Evolutionary conservation across 306 rosid species (phyloP).

Genomic region (Vigna hirtella): DNA sequence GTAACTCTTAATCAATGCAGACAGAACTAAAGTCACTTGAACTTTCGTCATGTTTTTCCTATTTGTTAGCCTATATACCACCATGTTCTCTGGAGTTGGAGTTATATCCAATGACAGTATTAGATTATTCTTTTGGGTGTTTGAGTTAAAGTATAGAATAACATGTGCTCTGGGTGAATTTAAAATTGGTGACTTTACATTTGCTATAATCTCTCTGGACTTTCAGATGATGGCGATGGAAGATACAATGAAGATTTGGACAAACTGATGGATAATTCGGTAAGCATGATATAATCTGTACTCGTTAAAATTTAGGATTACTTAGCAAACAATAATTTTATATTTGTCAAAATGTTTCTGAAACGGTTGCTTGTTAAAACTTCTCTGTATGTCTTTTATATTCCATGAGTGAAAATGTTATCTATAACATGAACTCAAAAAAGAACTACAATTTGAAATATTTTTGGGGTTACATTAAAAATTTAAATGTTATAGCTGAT

Average conservation of each 20-base stretch:
- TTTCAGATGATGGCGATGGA: slow-evolving; percentile 56
- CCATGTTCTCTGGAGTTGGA: slow-evolving; percentile 24
- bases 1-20: slow-evolving; percentile 3
- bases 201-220: slow-evolving; percentile 40
- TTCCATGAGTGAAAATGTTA: background rate
- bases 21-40: slow-evolving; percentile 14
- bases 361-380: background rate
- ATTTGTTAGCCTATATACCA: slow-evolving; percentile 27
- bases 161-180: slow-evolving; percentile 9
- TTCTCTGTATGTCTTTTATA: background rate
- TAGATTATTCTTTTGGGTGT: slow-evolving; percentile 2
- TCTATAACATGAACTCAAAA: background rate
- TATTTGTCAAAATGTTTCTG: background rate
- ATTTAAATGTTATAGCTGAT: background rate
- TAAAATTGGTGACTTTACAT: slow-evolving; percentile 31
- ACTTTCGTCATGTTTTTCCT: slow-evolving; percentile 32
- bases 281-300: slow-evolving; percentile 49
- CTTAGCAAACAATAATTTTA: background rate
- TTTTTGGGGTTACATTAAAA: background rate
- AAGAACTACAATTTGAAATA: background rate
- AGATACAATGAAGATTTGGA: slow-evolving; percentile 64
- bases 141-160: background rate
- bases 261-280: slow-evolving; percentile 63
- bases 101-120: slow-evolving; percentile 3
- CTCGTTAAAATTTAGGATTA: background rate